Base-by-base conservation (phyloP, 2,329 filamentous ascomycete species). In the Juglanconis oblonga region DNA sequence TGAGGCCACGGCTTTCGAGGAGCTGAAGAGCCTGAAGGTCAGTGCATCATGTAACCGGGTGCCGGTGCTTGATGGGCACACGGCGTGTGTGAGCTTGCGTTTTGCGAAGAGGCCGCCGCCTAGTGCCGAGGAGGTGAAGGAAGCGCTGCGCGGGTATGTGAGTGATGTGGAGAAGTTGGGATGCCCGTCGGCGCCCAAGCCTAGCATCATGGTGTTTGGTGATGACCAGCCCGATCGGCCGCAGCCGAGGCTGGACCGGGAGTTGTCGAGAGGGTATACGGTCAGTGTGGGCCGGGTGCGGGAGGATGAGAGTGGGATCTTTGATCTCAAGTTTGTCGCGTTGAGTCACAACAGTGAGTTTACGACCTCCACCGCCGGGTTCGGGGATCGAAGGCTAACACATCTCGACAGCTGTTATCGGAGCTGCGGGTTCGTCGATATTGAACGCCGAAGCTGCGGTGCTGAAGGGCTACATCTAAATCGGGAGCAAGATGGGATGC, bases 381-480 rank as follows among this genome's bases (percentile, higher is more conserved):
- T 29, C 13, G 61, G 50, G 35, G 17, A 59, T 56, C 35, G 31
- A 24, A 38, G 13, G 55, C 69, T 73, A 56, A 69, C 58, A 10
- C 54, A 10, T 48, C 5, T 8, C 10, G 6, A 17, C 29, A 86
- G 87, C 94, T 63, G 90, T 99, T 58, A 94, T 99, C 72, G 94
- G 94, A 66, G 95, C 95, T 36, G 93, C 94, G n/a, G 95, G 95
- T 10, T 96, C 92, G 2, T 96, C 91, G 36, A 97, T 98, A 76
- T 76, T 98, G 68, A 98, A 98, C 70, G 92, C 93, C 33, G 94
- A 97, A 75, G 92, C 92, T 33, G 92, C 92, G 31, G 87, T 97
- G 10, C 84, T 97, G 66, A 96, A 96, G 80, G 94, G 93, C 5
- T 91, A 88, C 70, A 81, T 93, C 64, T 92, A 80, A 14, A 4